Base-by-base conservation (phyloP, 148 eudicot genomes). In the Fagopyrum esculentum region DNA sequence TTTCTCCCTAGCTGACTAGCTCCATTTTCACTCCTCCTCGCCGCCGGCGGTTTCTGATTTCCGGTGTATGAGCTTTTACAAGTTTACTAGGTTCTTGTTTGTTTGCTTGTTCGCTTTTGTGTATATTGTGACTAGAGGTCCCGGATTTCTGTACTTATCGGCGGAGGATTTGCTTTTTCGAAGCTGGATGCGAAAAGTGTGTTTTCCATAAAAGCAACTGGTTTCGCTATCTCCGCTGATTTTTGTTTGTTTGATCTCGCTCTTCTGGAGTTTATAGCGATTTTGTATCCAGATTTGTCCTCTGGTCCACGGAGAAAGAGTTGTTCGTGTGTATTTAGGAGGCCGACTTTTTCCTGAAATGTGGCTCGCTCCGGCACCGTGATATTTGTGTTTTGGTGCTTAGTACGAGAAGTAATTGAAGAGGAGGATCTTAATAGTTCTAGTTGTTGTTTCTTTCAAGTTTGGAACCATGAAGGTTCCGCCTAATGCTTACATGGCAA, bases 391-490 rank as follows among this genome's bases (percentile, higher is more conserved):
- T 57, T 57, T 57, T 2, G 26, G 63, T 57, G 26, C 3, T 57
- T 57, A 19, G 63, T 30, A 12, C 5, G 16, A 22, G 17, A 6
- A 66, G 12, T 43, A 6, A 16, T 55, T 55, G 60, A 15, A 52
- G 17, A 17, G 1, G 6, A 17, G 57, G 5, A 55, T 55, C 60
- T 55, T 5, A 55, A 55, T 66, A 13, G 47, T 15, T 66, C 55
- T 10, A 10, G 35, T 13, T 61, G 66, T 6, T 76, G 50, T 57
- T 64, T 51, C 13, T 30, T 74, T 51, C 55, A 66, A 50, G 43
- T 56, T 69, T 64, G 55, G 45, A 59, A 75, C 76, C 61, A 93
- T 90, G 98, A 93, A 89, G 85, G 86, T 88, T 82, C 94, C 97
- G 13, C 74, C 94, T 74, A 88, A 86, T 84, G 92, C 87, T 29